Percentiles rank a stretch among this genome's conserved stretches.
phyloP scores from a whole-genome alignment of 306 rosid genomes.

The Acacia melanoxylon region DNA sequence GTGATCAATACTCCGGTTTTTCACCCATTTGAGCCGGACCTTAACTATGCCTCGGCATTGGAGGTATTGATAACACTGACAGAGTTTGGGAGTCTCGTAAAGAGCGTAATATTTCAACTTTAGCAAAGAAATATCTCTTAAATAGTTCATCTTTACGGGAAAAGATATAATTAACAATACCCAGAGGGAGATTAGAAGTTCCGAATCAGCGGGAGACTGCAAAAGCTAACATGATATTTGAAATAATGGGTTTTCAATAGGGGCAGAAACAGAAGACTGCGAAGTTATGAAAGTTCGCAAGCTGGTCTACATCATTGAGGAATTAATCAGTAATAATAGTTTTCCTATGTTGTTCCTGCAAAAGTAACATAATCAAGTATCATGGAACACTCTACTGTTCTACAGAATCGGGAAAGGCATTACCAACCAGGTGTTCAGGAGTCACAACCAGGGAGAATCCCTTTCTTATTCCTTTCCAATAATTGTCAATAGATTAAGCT shows the following conservation, averaged over 20 bases:
- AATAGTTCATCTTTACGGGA: constrained; percentile 11
- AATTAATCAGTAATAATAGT: neutral
- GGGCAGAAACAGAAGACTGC: neutral
- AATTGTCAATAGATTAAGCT: neutral
- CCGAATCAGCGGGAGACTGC: neutral
- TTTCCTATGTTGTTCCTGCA: neutral
- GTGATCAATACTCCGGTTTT: constrained; percentile 79
- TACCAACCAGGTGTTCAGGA: neutral
- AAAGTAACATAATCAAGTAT: neutral
- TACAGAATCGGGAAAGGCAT: neutral
- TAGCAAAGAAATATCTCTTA: constrained; percentile 29
- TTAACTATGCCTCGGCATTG: constrained; percentile 73
- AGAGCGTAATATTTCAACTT: constrained; percentile 27
- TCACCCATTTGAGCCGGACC: constrained; percentile 91
- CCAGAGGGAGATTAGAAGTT: neutral
- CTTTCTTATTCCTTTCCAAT: neutral
- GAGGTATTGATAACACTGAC: constrained; percentile 19
- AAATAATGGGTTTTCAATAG: neutral
- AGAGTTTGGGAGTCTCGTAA: neutral
- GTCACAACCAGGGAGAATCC: neutral
- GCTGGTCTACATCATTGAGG: neutral
- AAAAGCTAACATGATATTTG: neutral
- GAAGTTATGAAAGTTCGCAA: neutral
- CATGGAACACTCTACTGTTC: neutral
- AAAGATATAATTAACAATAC: neutral